phyloP scores from a whole-genome alignment of 495 filamentous ascomycete species.

The Sphaerosporella brunnea region DNA sequence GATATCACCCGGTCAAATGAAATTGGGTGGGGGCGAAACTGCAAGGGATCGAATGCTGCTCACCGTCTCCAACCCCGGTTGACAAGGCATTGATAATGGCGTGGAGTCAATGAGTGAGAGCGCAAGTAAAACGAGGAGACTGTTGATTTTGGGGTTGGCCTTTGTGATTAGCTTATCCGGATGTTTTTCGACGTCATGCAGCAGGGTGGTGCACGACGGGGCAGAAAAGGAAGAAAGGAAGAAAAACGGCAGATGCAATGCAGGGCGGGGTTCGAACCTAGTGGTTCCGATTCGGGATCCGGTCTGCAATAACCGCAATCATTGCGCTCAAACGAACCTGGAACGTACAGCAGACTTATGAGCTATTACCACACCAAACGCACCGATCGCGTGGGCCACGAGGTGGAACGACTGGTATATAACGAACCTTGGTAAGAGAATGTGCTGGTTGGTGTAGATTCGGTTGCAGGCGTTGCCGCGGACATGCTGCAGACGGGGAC shows the following conservation, averaged over 20 bases:
- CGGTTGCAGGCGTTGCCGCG: background rate
- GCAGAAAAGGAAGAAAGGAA: background rate
- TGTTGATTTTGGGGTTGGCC: slow-evolving; percentile 30
- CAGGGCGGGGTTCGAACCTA: background rate
- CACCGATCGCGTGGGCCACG: background rate
- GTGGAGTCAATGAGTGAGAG: slow-evolving; percentile 46
- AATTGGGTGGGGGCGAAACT: background rate
- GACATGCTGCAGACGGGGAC: background rate
- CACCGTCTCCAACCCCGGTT: slow-evolving; percentile 86
- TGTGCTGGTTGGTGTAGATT: background rate
- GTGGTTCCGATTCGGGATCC: background rate
- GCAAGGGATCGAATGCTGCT: slow-evolving; percentile 18
- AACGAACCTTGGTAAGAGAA: slow-evolving; percentile 6
- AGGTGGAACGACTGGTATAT: slow-evolving; percentile 3
- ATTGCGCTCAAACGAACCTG: background rate
- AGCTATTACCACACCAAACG: background rate
- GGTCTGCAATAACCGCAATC: background rate
- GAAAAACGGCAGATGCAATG: background rate
- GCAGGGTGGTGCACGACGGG: background rate
- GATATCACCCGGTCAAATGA: background rate
- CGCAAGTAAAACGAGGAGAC: slow-evolving; percentile 71
- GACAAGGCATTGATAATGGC: slow-evolving; percentile 63
- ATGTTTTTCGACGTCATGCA: background rate
- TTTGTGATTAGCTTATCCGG: too few species aligned
- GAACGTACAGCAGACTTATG: background rate